Base-by-base conservation (phyloP, 306 rosid genomes). In the Fragaria nilgerrensis region DNA sequence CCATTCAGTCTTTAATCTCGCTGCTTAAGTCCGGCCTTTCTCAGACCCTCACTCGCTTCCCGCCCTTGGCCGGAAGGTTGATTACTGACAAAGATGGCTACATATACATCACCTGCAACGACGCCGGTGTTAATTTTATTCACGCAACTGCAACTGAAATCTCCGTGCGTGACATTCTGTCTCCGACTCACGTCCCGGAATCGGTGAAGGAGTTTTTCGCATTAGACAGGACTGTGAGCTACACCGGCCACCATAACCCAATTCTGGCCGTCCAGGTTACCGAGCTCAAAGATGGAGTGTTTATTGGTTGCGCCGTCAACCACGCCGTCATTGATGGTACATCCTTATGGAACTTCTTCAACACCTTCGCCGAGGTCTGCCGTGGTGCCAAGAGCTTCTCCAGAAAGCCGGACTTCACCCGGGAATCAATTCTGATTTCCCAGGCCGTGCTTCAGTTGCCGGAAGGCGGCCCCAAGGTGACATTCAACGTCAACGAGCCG, bases 281-380 rank as follows among this genome's bases (percentile, higher is more conserved):
- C 0, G 90, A 89, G 71, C 89, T 92, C 2, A 86, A 87, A 1
- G 98, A 94, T 72, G 96, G 96, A 1, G 11, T 94, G 7, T 94
- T 94, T 79, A 84, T 94, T 6, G 98, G 92, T 22, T 86, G 91
- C 80, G 39, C 94, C 64, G 92, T 88, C 29, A 92, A 90, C 77
- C 98, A 94, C 82, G 88, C 97, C 44, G 86, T 94, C 65, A 82
- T 76, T 0, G 98, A 94, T 70, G 98, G 98, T 3, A 94, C 98
- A 5, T 92, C 98, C 19, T 90, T 91, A 71, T 95, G 98, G 98
- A 90, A 95, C 74, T 95, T 95, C 91, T 95, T 90, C 88, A 95
- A 95, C 61, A 88, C 90, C 14, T 95, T 95, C 82, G 96, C 98
- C 0, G 93, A 90, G 67, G 32, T 75, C 22, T 84, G 86, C 50